Evolutionary conservation across 1,139 yeast species (phyloP).

Genomic region (Hansenula anomala): DNA sequence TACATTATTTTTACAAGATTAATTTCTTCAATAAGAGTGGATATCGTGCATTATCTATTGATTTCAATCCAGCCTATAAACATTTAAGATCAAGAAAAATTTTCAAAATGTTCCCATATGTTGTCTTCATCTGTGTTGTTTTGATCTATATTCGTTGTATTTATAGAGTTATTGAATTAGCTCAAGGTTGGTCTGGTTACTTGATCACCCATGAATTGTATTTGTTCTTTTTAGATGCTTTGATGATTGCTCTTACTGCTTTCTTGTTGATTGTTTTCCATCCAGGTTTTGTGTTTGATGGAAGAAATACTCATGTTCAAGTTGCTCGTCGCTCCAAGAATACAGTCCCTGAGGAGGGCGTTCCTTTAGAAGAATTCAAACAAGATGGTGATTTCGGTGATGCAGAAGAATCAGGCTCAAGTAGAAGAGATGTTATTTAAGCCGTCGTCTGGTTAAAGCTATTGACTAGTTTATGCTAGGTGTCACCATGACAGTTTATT

Average conservation of each 20-base stretch:
- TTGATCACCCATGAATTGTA: slow-evolving; percentile 64
- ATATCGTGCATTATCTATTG: background rate
- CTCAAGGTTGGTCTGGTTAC: slow-evolving; percentile 72
- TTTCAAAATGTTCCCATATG: slow-evolving; percentile 45
- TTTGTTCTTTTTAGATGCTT: slow-evolving; percentile 68
- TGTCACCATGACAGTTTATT: too few relatives aligned
- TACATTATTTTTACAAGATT: slow-evolving; percentile 34
- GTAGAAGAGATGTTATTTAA: too few relatives aligned
- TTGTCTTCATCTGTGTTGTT: slow-evolving; percentile 46
- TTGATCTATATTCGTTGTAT: slow-evolving; percentile 65
- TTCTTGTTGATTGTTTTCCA: slow-evolving; percentile 50
- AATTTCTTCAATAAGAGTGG: background rate
- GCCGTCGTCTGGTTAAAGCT: too few relatives aligned
- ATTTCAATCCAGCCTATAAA: background rate
- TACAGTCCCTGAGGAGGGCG: too few relatives aligned
- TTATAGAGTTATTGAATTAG: slow-evolving; percentile 71
- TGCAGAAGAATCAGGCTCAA: too few relatives aligned
- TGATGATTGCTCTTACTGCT: slow-evolving; percentile 53
- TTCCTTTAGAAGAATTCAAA: too few relatives aligned
- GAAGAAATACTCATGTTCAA: slow-evolving; percentile 18
- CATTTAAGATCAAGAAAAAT: background rate
- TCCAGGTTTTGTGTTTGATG: slow-evolving; percentile 57
- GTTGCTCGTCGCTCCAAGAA: too few relatives aligned
- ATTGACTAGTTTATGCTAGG: too few relatives aligned
- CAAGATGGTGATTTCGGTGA: too few relatives aligned